Percentiles rank a stretch among this genome's conserved stretches.
phyloP scores from a whole-genome alignment of 371 early-diverging fungal species.

The Batrachochytrium dendrobatidis region DNA sequence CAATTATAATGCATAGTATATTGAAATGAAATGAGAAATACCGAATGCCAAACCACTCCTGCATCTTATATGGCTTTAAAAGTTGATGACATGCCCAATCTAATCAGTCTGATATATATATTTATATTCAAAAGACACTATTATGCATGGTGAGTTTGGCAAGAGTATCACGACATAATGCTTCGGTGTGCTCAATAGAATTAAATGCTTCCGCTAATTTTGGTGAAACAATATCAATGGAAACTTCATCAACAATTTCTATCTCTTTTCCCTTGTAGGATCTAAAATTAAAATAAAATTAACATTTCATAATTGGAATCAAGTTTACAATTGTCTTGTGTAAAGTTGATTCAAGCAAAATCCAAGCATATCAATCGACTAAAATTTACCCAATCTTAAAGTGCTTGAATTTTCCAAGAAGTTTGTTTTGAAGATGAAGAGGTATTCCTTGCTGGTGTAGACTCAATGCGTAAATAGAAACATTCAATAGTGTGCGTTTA shows the following conservation, averaged over 20 bases:
- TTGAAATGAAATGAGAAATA: no score
- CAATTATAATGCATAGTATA: no score
- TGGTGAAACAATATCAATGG: slow-evolving; percentile 24
- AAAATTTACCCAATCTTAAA: slow-evolving; percentile 24
- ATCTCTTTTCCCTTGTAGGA: slow-evolving; percentile 31
- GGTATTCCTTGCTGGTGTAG: slow-evolving; percentile 25
- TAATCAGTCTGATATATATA: not conserved
- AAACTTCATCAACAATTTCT: slow-evolving; percentile 29
- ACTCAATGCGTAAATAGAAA: slow-evolving; percentile 20
- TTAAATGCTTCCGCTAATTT: slow-evolving; percentile 10
- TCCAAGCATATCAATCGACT: not conserved
- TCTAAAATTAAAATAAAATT: slow-evolving; percentile 8
- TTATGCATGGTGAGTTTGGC: slow-evolving; percentile 6
- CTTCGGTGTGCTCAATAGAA: slow-evolving; percentile 9
- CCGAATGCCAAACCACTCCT: no score
- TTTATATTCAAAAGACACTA: not conserved
- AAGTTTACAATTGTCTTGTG: not conserved
- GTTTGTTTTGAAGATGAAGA: slow-evolving; percentile 30
- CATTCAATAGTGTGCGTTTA: slow-evolving; percentile 13
- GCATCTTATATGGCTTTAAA: not conserved
- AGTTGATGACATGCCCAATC: not conserved
- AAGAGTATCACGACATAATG: slow-evolving; percentile 10
- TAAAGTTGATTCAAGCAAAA: not conserved
- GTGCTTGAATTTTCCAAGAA: slow-evolving; percentile 22
- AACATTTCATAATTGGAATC: not conserved